Base-by-base conservation (phyloP, 179 eudicot genomes). In the Beta macrorhiza region DNA sequence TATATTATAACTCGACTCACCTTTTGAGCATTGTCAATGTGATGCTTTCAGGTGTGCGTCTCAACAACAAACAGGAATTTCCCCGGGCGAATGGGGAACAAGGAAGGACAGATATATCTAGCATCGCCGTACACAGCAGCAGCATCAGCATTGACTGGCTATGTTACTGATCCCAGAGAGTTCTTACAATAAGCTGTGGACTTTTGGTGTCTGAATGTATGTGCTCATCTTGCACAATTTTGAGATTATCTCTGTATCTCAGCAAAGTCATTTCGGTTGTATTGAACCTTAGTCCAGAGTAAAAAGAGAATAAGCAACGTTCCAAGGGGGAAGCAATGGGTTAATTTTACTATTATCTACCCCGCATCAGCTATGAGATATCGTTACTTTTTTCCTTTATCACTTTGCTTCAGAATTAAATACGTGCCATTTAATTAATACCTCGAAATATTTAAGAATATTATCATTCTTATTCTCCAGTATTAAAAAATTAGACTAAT, bases 111-210 rank as follows among this genome's bases (percentile, higher is more conserved):
- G 85, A 93, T 95, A 32, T 95, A 95, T 82, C 87, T 95, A 13
- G 99, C 99, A 62, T 95, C 99, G 76, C 99, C 99, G 0, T 94
- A 91, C 83, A 96, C 98, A 45, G 98, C 98, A 47, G 98, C 98
- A 42, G 99, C 97, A 19, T 96, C 93, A 51, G 93, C 95, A 47
- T 86, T 90, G 80, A 91, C 93, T 19, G 95, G 95, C 12, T 91
- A 85, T 42, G 95, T 91, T 47, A 90, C 93, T 10, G 95, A 91
- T 69, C 95, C 93, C 32, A 84, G 91, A 84, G 93, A 91, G 67
- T 91, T 91, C 87, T 72, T 91, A 81, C 76, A 73, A 20, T 73
- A 73, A 72, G n/a, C 61, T 42, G 44, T 52, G 2, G 20, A 15
- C 62, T 72, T 29, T 20, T 72, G 13, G 55, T 70, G 61, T 25